Percentiles rank a stretch among this genome's conserved stretches.
Conservation (phyloP, 2,329 filamentous ascomycete species). For the Colletotrichum eremochloae region DNA sequence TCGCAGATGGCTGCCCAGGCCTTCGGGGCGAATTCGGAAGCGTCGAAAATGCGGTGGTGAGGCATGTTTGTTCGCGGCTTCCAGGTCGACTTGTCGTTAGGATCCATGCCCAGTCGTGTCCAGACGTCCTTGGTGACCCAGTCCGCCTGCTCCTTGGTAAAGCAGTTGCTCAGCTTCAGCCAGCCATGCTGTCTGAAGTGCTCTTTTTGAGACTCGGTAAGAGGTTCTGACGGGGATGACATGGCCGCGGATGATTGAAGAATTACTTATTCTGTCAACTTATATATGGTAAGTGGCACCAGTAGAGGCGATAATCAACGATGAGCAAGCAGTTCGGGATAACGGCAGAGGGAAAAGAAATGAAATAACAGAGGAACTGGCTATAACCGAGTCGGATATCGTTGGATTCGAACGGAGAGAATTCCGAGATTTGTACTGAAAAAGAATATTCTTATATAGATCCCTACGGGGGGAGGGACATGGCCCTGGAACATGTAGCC, state of each 20-base stretch:
- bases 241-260: background rate
- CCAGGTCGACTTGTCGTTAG: conserved; percentile 76
- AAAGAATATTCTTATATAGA: background rate
- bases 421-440: background rate
- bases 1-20: conserved; percentile 77
- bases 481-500: background rate
- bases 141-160: conserved; percentile 55
- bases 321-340: background rate
- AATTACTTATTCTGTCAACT: background rate
- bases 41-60: conserved; percentile 66
- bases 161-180: conserved; percentile 51
- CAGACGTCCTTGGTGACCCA: conserved; percentile 63
- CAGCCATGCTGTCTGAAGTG: conserved; percentile 58
- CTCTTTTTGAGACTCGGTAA: conserved; percentile 56
- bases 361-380: background rate
- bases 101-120: conserved; percentile 75
- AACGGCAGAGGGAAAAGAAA: background rate
- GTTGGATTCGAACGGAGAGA: background rate
- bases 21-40: conserved; percentile 70
- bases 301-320: background rate
- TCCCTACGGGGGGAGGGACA: background rate
- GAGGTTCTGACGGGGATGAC: conserved; percentile 43
- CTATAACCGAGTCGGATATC: background rate
- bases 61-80: conserved; percentile 75
- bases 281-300: background rate